These are phyloP conservation scores for Sequoiadendron giganteum DNA, from an alignment of 75 land plant genomes.

Conservation along the genomic window DNA sequence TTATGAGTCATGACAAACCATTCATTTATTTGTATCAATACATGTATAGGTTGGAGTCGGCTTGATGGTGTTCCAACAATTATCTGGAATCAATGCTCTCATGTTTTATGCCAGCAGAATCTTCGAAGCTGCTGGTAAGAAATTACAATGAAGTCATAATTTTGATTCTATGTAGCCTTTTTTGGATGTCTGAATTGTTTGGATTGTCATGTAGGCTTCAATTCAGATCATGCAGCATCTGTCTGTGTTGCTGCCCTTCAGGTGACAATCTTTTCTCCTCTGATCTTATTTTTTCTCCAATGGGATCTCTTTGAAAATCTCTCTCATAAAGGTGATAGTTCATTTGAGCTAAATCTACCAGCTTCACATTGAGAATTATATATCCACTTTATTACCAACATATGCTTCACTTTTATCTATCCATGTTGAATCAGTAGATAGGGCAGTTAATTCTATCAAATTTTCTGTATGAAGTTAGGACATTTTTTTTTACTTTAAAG, in stretches of 20 bases:
- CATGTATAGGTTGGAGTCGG: slow-evolving; percentile 30
- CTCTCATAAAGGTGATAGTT: not conserved
- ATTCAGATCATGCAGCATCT: slow-evolving; percentile 8
- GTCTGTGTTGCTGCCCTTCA: slow-evolving; percentile 17
- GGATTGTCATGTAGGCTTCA: slow-evolving; percentile 13
- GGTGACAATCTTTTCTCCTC: slow-evolving; percentile 13
- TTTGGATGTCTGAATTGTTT: not conserved
- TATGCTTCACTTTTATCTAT: not conserved
- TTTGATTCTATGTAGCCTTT: not conserved
- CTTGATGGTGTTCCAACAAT: slow-evolving; percentile 28
- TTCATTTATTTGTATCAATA: not conserved
- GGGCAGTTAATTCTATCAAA: not conserved
- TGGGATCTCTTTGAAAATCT: not conserved
- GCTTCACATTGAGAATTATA: not conserved
- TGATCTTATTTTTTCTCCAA: not conserved
- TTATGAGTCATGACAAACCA: not conserved
- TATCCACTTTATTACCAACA: not conserved
- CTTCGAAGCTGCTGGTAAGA: slow-evolving; percentile 32
- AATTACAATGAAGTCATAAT: not conserved
- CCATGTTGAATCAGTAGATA: not conserved
- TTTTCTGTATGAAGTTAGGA: not conserved
- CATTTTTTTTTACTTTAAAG: not conserved
- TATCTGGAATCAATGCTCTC: slow-evolving; percentile 28
- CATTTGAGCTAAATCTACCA: not conserved
- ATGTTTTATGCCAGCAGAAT: slow-evolving; percentile 34